phyloP scores from a whole-genome alignment of 768 basidiomycete species.

The Wakefieldia striispora region DNA sequence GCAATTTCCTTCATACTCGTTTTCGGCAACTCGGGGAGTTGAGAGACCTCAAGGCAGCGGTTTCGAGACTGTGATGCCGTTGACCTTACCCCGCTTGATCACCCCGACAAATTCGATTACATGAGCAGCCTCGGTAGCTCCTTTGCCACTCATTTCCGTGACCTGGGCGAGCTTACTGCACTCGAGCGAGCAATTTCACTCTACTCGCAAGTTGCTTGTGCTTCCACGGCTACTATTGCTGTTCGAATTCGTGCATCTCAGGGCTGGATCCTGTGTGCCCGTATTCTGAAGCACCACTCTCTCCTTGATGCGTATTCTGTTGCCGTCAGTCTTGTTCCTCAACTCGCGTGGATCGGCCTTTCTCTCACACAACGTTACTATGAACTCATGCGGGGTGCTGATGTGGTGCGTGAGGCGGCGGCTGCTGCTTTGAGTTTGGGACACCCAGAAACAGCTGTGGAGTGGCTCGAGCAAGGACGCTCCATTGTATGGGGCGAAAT shows the following conservation, averaged over 20 bases:
- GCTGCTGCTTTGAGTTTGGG: conserved; percentile 16
- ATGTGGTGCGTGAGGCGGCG: conserved; percentile 19
- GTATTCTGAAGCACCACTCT: not conserved
- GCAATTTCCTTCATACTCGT: not conserved
- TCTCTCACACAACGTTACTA: conserved; percentile 15
- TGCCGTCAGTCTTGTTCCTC: conserved; percentile 21
- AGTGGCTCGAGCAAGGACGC: conserved; percentile 18
- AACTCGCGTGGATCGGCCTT: conserved; percentile 13
- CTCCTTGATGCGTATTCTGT: conserved; percentile 19
- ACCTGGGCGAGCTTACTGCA: no score
- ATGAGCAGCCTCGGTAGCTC: no score
- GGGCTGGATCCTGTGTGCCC: conserved; percentile 4
- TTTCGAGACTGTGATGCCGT: no score
- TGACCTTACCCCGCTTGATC: no score
- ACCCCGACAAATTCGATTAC: no score
- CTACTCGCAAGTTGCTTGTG: conserved; percentile 5
- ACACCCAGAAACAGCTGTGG: conserved; percentile 3
- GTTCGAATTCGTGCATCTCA: conserved; percentile 5
- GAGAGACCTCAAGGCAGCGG: conserved; percentile 1
- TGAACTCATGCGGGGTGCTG: conserved; percentile 6
- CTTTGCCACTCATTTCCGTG: no score
- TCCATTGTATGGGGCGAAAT: conserved; percentile 15
- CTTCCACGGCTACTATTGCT: not conserved
- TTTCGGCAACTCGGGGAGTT: no score
- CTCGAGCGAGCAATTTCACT: not conserved